Base-by-base conservation (phyloP, 208 protist genomes). In the Acanthamoeba triangularis region DNA sequence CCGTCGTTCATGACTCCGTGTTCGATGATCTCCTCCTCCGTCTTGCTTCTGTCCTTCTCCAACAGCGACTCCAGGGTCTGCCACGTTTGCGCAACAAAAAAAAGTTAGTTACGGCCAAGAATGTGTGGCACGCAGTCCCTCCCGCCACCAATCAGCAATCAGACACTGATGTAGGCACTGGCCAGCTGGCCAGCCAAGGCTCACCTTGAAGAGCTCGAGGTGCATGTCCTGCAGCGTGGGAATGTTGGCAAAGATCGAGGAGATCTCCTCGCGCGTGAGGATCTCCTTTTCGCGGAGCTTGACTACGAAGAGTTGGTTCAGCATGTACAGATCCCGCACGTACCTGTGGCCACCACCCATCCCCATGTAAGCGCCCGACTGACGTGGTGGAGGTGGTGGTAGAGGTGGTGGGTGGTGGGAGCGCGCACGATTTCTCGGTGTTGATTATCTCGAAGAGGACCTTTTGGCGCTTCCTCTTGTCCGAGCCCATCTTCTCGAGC, bases 161-260 rank as follows among this genome's bases (percentile, higher is more conserved):
- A 85, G n/a, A 52, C 41, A 85, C 18, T 72, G 4, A 44, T 23
- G 76, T 11, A 92, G 47, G 76, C 33, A 7, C 7, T 13, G 59
- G 33, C 11, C 30, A 91, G 28, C 7, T 16, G 20, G 54, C 8
- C n/a, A 54, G 47, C n/a, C 16, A 85, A 80, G 44, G 20, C 78
- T 13, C 3, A 82, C 90, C 37, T 65, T 47, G 44, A 82, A 61
- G 7, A 94, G 33, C 28, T 80, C 41, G 33, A 80, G n/a, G 69
- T 94, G 90, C 90, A 94, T 94, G 41, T 74, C 90, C 18, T 61
- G 90, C 11, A 94, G 49, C 6, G 90, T 94, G n/a, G 59, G 90
- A 37, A 94, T 80, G 47, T 94, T 94, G 35, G 90, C n/a, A 33
- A 94, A 94, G 35, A 94, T 82, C 41, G 90, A 94, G 6, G 90